phyloP scores from a whole-genome alignment of 2,329 filamentous ascomycete genomes.

The Venturia carpophila region DNA sequence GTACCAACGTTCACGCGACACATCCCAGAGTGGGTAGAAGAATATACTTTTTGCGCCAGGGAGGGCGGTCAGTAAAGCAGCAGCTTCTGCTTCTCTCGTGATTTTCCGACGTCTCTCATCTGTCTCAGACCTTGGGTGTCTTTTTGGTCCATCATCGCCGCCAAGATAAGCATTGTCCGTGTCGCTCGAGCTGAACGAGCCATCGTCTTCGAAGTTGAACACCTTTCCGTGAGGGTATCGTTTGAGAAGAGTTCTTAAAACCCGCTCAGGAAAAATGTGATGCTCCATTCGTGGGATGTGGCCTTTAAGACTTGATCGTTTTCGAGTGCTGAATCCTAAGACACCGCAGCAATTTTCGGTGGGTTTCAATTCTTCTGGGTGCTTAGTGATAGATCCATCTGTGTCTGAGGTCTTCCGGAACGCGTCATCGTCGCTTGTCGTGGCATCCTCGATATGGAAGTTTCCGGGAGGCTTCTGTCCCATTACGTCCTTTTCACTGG shows the following conservation, averaged over 20 bases:
- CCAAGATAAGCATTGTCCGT: constrained; percentile 10
- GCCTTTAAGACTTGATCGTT: constrained; percentile 17
- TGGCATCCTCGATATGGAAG: neutral
- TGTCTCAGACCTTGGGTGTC: neutral
- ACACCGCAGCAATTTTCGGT: constrained; percentile 11
- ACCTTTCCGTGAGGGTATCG: constrained; percentile 24
- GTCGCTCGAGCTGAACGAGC: constrained; percentile 21
- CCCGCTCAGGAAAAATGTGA: constrained; percentile 17
- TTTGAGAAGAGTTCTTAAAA: constrained; percentile 21
- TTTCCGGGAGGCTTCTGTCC: neutral
- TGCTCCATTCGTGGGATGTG: neutral
- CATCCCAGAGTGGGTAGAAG: constrained; percentile 14
- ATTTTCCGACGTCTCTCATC: constrained; percentile 4
- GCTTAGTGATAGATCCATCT: neutral
- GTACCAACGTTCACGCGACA: constrained; percentile 10
- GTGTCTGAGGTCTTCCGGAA: constrained; percentile 2
- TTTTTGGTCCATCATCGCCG: constrained; percentile 1
- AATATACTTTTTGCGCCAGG: constrained; percentile 12
- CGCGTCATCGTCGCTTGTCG: constrained; percentile 3
- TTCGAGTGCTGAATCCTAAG: constrained; percentile 20
- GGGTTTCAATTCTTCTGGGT: neutral
- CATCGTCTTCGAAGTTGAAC: constrained; percentile 24
- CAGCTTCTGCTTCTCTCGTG: constrained; percentile 9
- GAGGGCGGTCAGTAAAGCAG: constrained; percentile 3
- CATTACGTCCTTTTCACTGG: neutral